These are phyloP conservation scores for Chlamydomonas sphaeroides DNA, from an alignment of 139 green algal species.

Conservation along the genomic window DNA sequence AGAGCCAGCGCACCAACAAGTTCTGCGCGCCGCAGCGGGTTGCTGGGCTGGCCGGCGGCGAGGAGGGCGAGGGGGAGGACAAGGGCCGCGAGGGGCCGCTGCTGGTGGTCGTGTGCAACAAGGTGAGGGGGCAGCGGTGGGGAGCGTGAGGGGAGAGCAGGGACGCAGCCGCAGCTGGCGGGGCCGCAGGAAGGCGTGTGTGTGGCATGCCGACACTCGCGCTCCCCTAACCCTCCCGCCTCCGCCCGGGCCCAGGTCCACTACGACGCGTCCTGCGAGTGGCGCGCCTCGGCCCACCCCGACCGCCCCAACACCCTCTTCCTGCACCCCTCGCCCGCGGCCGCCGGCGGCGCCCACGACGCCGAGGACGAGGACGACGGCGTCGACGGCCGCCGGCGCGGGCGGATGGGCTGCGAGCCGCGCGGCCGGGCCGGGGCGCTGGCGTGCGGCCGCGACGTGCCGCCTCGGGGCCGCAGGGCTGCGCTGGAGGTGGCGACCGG, in stretches of 20 bases:
- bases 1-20: conserved; percentile 5
- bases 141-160: no score
- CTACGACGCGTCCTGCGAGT: not conserved
- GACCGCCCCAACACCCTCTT: not conserved
- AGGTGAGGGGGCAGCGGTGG: not conserved
- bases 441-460: not conserved
- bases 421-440: not conserved
- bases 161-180: no score
- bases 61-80: no score
- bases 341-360: no score
- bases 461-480: not conserved
- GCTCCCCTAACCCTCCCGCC: not conserved
- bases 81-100: no score
- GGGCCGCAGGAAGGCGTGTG: no score
- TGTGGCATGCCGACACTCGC: no score
- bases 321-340: not conserved
- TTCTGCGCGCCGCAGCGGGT: no score
- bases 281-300: not conserved
- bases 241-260: not conserved
- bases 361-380: not conserved
- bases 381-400: not conserved
- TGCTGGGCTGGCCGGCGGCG: no score
- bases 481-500: not conserved
- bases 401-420: not conserved
- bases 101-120: not conserved